Evolutionary conservation across 2,329 filamentous ascomycete genomes (phyloP).

Genomic region (Thermomyces lanuginosus): DNA sequence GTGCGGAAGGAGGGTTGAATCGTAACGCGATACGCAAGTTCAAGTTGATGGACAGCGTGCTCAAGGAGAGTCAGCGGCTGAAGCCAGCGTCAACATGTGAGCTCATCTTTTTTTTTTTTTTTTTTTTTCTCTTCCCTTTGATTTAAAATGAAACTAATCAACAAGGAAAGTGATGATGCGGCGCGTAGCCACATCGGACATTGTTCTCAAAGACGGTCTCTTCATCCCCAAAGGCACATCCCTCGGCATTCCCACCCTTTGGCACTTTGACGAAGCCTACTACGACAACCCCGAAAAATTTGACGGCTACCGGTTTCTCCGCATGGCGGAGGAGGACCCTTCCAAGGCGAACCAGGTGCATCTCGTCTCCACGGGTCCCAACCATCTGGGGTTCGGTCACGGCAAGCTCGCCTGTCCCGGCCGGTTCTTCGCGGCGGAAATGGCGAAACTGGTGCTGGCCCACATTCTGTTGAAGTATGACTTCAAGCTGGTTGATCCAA

Average conservation of each 20-base stretch:
- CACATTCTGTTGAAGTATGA: slow-evolving; percentile 18
- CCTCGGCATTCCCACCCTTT: slow-evolving; percentile 11
- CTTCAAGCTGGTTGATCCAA: slow-evolving; percentile 4
- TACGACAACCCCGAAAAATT: slow-evolving; percentile 30
- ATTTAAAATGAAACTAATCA: neutral
- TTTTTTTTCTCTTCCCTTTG: neutral
- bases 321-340: slow-evolving; percentile 25
- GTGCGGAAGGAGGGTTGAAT: slow-evolving; percentile 2
- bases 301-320: slow-evolving; percentile 36
- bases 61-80: slow-evolving; percentile 12
- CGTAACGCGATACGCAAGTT: slow-evolving; percentile 4
- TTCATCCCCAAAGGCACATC: slow-evolving; percentile 30
- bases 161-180: slow-evolving; percentile 7
- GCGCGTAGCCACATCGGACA: slow-evolving; percentile 5
- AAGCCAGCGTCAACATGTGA: slow-evolving; percentile 9
- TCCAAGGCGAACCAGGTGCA: slow-evolving; percentile 25
- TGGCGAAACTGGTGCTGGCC: slow-evolving; percentile 14
- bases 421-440: slow-evolving; percentile 15
- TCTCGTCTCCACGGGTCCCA: slow-evolving; percentile 38
- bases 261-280: slow-evolving; percentile 20
- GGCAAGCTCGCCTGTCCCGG: slow-evolving; percentile 33
- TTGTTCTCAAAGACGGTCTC: slow-evolving; percentile 25
- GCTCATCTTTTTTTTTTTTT: slow-evolving; percentile 2
- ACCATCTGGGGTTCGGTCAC: slow-evolving; percentile 40
- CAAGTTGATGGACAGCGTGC: slow-evolving; percentile 12